phyloP scores from a whole-genome alignment of 441 rosid species.

The Erysimum cheiri region DNA sequence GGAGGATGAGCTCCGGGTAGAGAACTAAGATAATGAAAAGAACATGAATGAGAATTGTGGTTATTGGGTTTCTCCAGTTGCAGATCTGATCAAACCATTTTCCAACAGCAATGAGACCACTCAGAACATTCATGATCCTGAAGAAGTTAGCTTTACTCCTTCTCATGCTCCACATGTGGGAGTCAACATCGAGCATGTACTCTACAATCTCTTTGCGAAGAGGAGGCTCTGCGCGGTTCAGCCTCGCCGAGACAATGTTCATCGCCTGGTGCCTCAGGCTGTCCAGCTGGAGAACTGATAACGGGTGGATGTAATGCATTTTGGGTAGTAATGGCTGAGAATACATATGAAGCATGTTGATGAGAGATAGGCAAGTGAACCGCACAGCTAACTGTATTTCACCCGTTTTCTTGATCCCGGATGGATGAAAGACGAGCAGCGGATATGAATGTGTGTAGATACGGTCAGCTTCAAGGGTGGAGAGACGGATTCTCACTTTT shows the following conservation, averaged over 20 bases:
- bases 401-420: constrained; percentile 87
- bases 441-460: constrained; percentile 90
- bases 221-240: constrained; percentile 89
- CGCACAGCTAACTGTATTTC: constrained; percentile 84
- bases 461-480: constrained; percentile 81
- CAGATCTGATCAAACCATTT: constrained; percentile 79
- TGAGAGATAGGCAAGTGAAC: constrained; percentile 70
- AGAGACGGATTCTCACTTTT: constrained; percentile 83
- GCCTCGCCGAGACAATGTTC: constrained; percentile 81
- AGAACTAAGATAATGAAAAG: constrained; percentile 70
- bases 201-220: constrained; percentile 87
- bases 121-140: constrained; percentile 70
- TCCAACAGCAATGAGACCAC: constrained; percentile 64
- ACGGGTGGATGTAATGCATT: constrained; percentile 89
- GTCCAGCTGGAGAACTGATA: constrained; percentile 85
- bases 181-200: constrained; percentile 91
- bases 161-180: constrained; percentile 94
- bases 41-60: constrained; percentile 74
- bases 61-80: constrained; percentile 82
- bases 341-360: constrained; percentile 79
- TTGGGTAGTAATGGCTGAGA: constrained; percentile 84
- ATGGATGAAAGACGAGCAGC: constrained; percentile 72
- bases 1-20: constrained; percentile 78
- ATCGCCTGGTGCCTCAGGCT: constrained; percentile 84
- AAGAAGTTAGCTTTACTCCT: constrained; percentile 93